Evolutionary conservation across 148 eudicot genomes (phyloP).

Genomic region (Euryodendron excelsum): DNA sequence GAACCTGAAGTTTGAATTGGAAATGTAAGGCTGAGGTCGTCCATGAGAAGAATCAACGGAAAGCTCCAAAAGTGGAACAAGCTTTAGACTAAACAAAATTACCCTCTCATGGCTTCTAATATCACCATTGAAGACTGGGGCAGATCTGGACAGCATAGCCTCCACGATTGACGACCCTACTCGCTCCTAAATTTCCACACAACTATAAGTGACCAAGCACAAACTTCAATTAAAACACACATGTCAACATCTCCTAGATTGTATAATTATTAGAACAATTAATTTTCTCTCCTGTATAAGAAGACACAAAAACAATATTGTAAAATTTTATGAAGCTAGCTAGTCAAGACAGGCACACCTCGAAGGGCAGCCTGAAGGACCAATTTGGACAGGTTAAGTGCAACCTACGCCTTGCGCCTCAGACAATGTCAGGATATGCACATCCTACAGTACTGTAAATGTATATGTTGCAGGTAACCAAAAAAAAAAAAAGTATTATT

Average conservation of each 20-base stretch:
- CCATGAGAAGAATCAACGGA: background rate
- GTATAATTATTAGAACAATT: background rate
- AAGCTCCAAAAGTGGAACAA: background rate
- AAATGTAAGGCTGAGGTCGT: slow-evolving; percentile 9
- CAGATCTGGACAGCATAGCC: slow-evolving; percentile 79
- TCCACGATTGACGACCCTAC: slow-evolving; percentile 67
- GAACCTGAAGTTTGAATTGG: slow-evolving; percentile 46
- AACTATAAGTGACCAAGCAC: background rate
- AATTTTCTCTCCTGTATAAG: background rate
- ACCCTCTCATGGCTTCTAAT: slow-evolving; percentile 97
- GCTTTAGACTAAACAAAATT: slow-evolving; percentile 3
- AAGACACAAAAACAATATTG: background rate
- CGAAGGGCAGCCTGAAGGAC: background rate
- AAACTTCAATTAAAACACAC: background rate
- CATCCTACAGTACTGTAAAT: background rate
- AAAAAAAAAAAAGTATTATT: background rate
- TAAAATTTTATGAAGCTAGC: background rate
- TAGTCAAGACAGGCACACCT: background rate
- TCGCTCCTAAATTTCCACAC: slow-evolving; percentile 47
- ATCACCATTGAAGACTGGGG: slow-evolving; percentile 88
- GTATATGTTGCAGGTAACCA: background rate
- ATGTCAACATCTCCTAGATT: background rate
- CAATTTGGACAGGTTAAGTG: background rate
- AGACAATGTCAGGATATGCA: background rate
- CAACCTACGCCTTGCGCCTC: background rate